Evolutionary conservation across 352 stramenopile species (phyloP).

Genomic region (Phytophthora citrophthora): DNA sequence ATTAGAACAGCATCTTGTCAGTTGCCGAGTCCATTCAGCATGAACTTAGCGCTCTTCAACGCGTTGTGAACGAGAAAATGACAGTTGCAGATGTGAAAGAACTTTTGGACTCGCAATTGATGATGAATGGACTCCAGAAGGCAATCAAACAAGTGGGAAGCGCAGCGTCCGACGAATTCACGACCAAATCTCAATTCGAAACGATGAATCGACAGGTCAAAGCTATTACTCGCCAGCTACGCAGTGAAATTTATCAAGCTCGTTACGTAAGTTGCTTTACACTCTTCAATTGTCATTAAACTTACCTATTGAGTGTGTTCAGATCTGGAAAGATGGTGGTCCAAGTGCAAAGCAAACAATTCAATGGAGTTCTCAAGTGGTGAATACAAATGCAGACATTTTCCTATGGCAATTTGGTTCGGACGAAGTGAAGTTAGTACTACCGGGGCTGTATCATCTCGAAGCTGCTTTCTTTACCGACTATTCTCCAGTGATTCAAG

Average conservation of each 20-base stretch:
- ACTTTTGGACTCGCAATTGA: conserved; percentile 39
- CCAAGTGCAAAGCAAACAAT: conserved; percentile 63
- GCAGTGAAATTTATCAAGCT: conserved; percentile 76
- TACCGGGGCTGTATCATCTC: conserved; percentile 75
- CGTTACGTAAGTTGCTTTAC: conserved; percentile 60
- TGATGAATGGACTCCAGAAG: conserved; percentile 28
- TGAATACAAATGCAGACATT: conserved; percentile 73
- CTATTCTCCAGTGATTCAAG: conserved; percentile 54
- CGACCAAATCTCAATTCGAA: conserved; percentile 35
- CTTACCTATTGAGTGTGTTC: background rate
- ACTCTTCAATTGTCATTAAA: background rate
- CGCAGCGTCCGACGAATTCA: conserved; percentile 35
- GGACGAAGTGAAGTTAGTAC: conserved; percentile 53
- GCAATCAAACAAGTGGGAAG: conserved; percentile 36
- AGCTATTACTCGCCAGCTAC: conserved; percentile 56
- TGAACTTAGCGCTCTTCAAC: conserved; percentile 36
- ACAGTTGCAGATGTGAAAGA: conserved; percentile 38
- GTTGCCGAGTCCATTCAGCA: conserved; percentile 55
- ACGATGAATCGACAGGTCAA: conserved; percentile 45
- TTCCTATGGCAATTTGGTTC: conserved; percentile 67
- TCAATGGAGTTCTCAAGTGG: conserved; percentile 66
- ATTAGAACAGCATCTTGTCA: conserved; percentile 47
- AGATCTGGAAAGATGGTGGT: conserved; percentile 79
- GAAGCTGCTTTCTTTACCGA: conserved; percentile 77
- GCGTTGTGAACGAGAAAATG: conserved; percentile 42